phyloP scores from a whole-genome alignment of 2,329 filamentous ascomycete species.

The Neofusicoccum umdonicola region DNA sequence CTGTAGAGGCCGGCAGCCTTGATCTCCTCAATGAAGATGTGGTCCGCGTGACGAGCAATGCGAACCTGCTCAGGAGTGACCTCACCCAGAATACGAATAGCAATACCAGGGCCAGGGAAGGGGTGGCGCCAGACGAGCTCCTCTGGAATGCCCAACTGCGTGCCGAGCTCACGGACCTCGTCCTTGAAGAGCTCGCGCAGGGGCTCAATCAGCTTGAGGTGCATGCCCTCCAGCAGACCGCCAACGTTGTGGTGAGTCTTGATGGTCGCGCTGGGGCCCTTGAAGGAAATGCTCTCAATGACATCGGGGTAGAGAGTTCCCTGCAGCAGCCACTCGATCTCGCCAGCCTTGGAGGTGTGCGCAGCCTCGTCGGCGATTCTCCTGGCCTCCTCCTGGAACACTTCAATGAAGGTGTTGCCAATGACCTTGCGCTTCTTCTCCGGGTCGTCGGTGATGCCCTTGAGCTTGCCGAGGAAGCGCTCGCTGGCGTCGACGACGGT shows the following conservation, averaged over 20 bases:
- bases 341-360: conserved; percentile 65
- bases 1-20: conserved; percentile 69
- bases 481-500: conserved; percentile 80
- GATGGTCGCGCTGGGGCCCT: conserved; percentile 68
- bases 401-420: conserved; percentile 73
- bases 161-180: conserved; percentile 70
- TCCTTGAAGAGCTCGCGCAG: conserved; percentile 81
- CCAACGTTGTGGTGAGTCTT: conserved; percentile 75
- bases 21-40: conserved; percentile 78
- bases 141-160: conserved; percentile 66
- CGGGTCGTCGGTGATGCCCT: conserved; percentile 70
- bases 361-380: conserved; percentile 70
- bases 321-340: conserved; percentile 84
- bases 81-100: conserved; percentile 78
- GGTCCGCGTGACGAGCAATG: conserved; percentile 74
- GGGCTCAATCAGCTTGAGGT: conserved; percentile 73
- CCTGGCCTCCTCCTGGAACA: conserved; percentile 78
- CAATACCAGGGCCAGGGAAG: conserved; percentile 74
- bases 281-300: conserved; percentile 70
- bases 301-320: conserved; percentile 79
- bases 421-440: conserved; percentile 93
- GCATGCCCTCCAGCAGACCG: conserved; percentile 62
- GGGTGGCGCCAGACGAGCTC: conserved; percentile 78
- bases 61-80: conserved; percentile 75
- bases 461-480: conserved; percentile 72